Evolutionary conservation across 345 rosid genomes (phyloP), one percentile per base, ranked within the genome.

Genomic region (Aegle marmelos): DNA sequence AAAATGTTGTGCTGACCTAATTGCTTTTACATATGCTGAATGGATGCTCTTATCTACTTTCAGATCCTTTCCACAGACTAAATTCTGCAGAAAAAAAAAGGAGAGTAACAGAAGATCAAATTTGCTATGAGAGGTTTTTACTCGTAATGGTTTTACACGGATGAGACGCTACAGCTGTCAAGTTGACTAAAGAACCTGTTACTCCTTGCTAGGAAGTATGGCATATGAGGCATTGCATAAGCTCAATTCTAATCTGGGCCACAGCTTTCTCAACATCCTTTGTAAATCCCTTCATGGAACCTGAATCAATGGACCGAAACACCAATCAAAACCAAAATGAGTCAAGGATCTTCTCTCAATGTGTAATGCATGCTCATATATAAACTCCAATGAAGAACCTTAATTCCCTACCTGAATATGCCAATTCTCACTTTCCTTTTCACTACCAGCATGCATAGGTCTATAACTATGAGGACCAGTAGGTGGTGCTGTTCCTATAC

Each of bases 251-350:
- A 83, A 90, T 94, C 91, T 88, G 91, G 59, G 82, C 84, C 59
- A 77, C 67, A 50, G 92, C 92, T 53, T 89, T 86, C 75, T 82
- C 77, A 58, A 79, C 27, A 13, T 76, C 79, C 67, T 90, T 89
- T 9, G 97, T 94, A 63, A 92, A 92, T 65, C 97, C 94, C 73
- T 77, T 82, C 24, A 89, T 94, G 25, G 93, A 89, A 63, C 97
- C 97, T 7, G 97, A 92, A 85, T 92, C 97, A 74, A 90, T 92
- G 58, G 92, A 92, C 58, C 94, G 88, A 74, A 92, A 92, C 17
- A 92, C 79, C 94, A 90, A 74, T 34, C 24, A 63, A 34, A 68
- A 67, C 76, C 22, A 62, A 33, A 34, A 16, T 58, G 11, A 66
- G 34, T 34, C 9, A n/a, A 33, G 25, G 72, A 66, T 57, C 66